Evolutionary conservation across 108 stramenopile genomes (phyloP).

Genomic region (Fragilaria radians): DNA sequence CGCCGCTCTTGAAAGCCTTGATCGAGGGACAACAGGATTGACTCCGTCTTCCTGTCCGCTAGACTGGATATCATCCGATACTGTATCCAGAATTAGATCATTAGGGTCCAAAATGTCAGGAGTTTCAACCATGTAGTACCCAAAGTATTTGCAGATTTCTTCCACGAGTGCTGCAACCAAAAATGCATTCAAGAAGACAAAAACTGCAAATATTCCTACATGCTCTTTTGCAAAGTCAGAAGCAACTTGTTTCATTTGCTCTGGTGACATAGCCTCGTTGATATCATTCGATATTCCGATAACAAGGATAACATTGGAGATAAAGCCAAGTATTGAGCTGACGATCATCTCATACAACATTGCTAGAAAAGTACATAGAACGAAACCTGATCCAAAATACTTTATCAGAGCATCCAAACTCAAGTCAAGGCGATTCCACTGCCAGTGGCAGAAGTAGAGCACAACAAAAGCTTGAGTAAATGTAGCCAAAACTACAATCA

Average conservation of each 20-base stretch:
- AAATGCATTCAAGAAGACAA: constrained; percentile 33
- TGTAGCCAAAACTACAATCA: constrained; percentile 28
- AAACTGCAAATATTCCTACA: constrained; percentile 13
- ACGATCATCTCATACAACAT: constrained; percentile 46
- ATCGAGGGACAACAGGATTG: background rate
- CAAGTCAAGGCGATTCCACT: constrained; percentile 43
- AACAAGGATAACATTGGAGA: constrained; percentile 31
- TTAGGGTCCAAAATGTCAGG: constrained; percentile 42
- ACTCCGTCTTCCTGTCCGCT: background rate
- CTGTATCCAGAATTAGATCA: constrained; percentile 9
- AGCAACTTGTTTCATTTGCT: background rate
- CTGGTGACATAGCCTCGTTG: constrained; percentile 19
- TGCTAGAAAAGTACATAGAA: constrained; percentile 32
- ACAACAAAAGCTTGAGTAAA: constrained; percentile 41
- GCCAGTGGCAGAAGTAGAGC: constrained; percentile 45
- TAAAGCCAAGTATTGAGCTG: background rate
- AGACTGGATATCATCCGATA: background rate
- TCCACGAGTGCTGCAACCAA: constrained; percentile 42
- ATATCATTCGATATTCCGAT: constrained; percentile 69
- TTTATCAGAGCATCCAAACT: constrained; percentile 55
- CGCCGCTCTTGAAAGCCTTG: constrained; percentile 13
- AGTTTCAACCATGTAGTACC: constrained; percentile 41
- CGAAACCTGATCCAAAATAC: constrained; percentile 49
- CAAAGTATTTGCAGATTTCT: constrained; percentile 48
- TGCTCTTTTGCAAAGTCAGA: constrained; percentile 1